Base-by-base conservation (phyloP, 306 rosid genomes). In the Glycine tomentella region DNA sequence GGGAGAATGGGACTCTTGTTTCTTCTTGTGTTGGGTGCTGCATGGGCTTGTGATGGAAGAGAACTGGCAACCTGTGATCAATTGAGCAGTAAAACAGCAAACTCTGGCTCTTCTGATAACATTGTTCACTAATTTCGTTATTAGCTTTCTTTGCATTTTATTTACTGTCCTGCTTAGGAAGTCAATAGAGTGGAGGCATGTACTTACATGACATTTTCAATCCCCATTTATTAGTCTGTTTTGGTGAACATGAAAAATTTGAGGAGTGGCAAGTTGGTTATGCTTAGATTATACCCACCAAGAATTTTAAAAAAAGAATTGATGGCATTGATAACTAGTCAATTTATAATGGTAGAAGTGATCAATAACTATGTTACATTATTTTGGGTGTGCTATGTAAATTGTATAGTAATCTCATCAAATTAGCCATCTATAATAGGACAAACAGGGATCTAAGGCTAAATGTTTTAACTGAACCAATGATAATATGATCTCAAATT, bases 41-140 rank as follows among this genome's bases (percentile, higher is more conserved):
- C 86, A 45, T 89, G 90, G 92, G 77, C 79, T 62, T 87, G 91
- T 86, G 92, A 84, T 83, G 92, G 91, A 67, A 87, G 85, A 72
- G 81, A 77, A 25, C 38, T 84, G 59, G 76, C 69, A 49, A 71
- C 75, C 2, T 25, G 49, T 68, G 57, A 36, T 77, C 51, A 52
- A 42, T 76, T 56, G 74, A 62, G 20, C 42, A 31, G 44, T 38
- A 45, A 14, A 34, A 58, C 64, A 4, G 71, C 75, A 77, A 69
- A 78, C 10, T 34, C 69, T 11, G 83, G 38, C 14, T 31, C 51
- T 71, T 77, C 63, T 12, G 81, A 80, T 76, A 76, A 73, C 72
- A 52, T 65, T 50, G 1, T 76, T 67, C 69, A 48, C 38, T 71
- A 8, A 65, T 49, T 20, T 16, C 38, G 44, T 34, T 44, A 3